Conservation (phyloP, 1,284 basidiomycete genomes). For the Puccinia triticina region DNA sequence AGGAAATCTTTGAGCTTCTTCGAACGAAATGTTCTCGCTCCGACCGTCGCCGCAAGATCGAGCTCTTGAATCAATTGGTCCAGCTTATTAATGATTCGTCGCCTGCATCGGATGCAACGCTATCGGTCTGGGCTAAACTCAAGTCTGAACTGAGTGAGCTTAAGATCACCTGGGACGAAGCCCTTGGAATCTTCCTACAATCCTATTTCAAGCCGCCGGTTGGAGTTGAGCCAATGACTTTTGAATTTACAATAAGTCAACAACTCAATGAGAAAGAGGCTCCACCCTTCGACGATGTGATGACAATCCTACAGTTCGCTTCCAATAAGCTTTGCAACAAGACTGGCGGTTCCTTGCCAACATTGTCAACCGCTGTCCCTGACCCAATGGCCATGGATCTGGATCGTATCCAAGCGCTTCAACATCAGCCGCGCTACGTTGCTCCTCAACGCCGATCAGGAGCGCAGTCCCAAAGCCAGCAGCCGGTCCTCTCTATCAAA, state of each 20-base stretch:
- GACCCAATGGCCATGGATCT: not conserved
- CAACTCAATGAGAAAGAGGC: not conserved
- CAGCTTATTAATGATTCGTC: too few species aligned
- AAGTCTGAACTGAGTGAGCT: not conserved
- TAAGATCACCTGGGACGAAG: not conserved
- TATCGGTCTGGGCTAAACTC: not conserved
- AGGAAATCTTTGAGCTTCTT: not conserved
- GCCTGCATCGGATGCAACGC: not conserved
- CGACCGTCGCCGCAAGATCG: not conserved
- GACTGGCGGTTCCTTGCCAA: not conserved
- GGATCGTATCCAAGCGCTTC: not conserved
- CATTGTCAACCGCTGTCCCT: too few species aligned
- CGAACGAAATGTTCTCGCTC: not conserved
- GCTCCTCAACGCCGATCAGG: slow-evolving; percentile 49
- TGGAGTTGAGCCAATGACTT: not conserved
- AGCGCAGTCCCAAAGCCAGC: slow-evolving; percentile 63
- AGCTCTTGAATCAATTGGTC: not conserved
- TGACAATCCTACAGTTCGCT: not conserved
- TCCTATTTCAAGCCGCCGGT: not conserved
- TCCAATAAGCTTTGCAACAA: not conserved
- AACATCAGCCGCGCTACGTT: not conserved
- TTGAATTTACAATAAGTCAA: not conserved
- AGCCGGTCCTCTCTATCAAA: slow-evolving; percentile 56
- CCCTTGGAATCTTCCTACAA: not conserved
- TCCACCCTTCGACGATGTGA: not conserved